Base-by-base conservation (phyloP, 2,329 filamentous ascomycete species). In the Chaetoscypha palmicola region DNA sequence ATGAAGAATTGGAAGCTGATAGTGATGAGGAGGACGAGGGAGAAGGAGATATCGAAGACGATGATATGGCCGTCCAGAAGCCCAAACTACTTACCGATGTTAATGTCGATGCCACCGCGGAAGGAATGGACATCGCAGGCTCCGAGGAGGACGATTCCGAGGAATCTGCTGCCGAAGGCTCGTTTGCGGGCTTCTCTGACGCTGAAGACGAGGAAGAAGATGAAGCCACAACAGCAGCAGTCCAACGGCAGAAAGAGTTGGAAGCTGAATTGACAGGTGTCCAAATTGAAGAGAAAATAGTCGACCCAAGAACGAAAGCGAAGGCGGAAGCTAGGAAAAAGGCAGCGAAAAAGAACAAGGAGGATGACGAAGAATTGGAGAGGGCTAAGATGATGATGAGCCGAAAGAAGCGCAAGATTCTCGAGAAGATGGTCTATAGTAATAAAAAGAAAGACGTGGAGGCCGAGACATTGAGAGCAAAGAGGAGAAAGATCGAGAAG, bases 311-410 rank as follows among this genome's bases (percentile, higher is more conserved):
- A 65, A 71, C 69, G 46, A 78, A 79, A 66, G 71, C 73, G 24
- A 83, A 83, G 66, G 78, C 82, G 54, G 84, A 86, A 55, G 81
- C 79, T 12, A 77, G 73, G 54, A 84, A 86, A 61, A 78, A 78
- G 57, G 70, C 82, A 22, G 74, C 77, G 55, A 83, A 83, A 70
- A 82, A 86, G 67, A 77, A 79, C 26, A 77, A 79, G 48, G 74
- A 81, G 59, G 86, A 92, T 62, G 81, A 84, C 3, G 92, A 97
- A 66, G 90, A 97, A 58, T 67, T 94, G 46, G 89, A 95, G 66
- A 77, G 91, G 51, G 83, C 87, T 64, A 96, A 95, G 79, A 92
- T 94, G 71, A 98, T 98, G 92, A 82, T 97, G 73, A 86, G 85
- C 66, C 86, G 94, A 67, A 92, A 94, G 78, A 98, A 97, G 81